Evolutionary conservation across 208 protist genomes (phyloP).

Genomic region (Naegleria gruberi): DNA sequence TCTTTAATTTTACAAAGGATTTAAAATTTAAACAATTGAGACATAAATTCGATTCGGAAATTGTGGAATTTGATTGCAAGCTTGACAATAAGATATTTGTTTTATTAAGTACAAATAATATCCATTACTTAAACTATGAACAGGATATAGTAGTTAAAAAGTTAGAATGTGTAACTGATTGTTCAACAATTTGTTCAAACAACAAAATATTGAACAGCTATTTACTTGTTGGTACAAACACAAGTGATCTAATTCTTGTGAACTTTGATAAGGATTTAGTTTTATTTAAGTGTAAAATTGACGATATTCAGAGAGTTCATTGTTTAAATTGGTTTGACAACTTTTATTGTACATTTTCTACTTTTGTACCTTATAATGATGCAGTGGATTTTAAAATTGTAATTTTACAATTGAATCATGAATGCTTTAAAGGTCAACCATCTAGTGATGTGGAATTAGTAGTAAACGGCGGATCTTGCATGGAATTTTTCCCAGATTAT

Average conservation of each 20-base stretch:
- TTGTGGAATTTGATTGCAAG: not conserved
- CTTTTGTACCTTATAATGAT: too few species aligned
- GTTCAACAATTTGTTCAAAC: not conserved
- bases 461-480: too few species aligned
- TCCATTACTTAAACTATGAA: not conserved
- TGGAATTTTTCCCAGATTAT: too few species aligned
- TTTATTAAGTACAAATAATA: not conserved
- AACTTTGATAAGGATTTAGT: not conserved
- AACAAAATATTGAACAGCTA: not conserved
- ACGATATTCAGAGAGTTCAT: not conserved
- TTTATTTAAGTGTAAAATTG: not conserved
- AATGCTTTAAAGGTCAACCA: too few species aligned
- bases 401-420: too few species aligned
- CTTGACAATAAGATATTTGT: not conserved
- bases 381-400: too few species aligned
- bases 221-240: not conserved
- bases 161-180: not conserved
- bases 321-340: not conserved
- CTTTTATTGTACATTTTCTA: too few species aligned
- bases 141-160: not conserved
- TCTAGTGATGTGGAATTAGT: too few species aligned
- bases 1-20: not conserved
- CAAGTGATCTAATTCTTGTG: not conserved
- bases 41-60: not conserved
- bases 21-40: not conserved